A percentile compares a stretch with the other conserved stretches of the same genome.
Evolutionary conservation across 179 eudicot genomes (phyloP).

Genomic region (Spergularia azorica): DNA sequence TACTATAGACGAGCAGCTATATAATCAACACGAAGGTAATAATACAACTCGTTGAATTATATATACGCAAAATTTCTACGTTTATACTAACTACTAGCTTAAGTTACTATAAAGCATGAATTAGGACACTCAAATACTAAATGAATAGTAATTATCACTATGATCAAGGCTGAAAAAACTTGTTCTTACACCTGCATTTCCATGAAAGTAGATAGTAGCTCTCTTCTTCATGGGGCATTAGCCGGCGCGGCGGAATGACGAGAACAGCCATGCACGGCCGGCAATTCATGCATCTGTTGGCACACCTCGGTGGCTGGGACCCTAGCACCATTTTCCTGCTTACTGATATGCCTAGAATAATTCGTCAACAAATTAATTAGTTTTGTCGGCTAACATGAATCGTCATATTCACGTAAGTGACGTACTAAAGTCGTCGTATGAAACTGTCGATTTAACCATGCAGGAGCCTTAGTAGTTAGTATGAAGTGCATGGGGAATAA

Average conservation of each 20-base stretch:
- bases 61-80: not conserved
- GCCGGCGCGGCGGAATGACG: conserved; percentile 57
- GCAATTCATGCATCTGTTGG: conserved; percentile 77
- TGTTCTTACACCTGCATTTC: conserved; percentile 84
- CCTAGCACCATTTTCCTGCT: conserved; percentile 57
- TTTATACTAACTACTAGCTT: not conserved
- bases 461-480: no score
- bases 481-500: not conserved
- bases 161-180: conserved; percentile 70
- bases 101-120: not conserved
- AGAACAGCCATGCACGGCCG: conserved; percentile 81
- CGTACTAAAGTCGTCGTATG: no score
- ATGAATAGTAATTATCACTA: not conserved
- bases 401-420: no score
- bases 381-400: no score
- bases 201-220: conserved; percentile 79
- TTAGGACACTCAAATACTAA: not conserved
- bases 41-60: not conserved
- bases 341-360: not conserved
- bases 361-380: no score
- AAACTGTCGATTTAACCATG: no score
- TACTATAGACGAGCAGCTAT: no score
- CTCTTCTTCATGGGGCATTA: conserved; percentile 46
- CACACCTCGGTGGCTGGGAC: conserved; percentile 84
- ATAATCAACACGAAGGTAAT: not conserved